Percentiles rank a stretch among this genome's conserved stretches.
Conservation (phyloP, 805 yeast genomes). For the Ogataea siamensis region DNA sequence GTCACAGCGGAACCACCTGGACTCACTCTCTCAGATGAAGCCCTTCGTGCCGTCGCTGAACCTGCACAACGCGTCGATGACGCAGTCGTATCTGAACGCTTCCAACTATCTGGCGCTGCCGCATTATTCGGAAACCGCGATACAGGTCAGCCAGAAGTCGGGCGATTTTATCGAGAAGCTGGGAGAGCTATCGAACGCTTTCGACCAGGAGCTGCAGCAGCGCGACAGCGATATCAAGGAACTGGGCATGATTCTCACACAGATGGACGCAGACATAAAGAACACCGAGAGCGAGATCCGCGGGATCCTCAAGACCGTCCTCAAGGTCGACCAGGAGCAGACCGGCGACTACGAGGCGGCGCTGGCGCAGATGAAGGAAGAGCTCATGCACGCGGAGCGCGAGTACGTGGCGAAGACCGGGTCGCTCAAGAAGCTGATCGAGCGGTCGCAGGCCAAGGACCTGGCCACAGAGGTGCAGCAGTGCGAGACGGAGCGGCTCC, state of each 20-base stretch:
- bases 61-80: constrained; percentile 16
- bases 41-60: constrained; percentile 27
- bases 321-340: constrained; percentile 15
- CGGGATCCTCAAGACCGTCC: constrained; percentile 36
- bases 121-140: constrained; percentile 52
- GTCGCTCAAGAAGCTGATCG: constrained; percentile 31
- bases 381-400: constrained; percentile 17
- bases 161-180: constrained; percentile 50
- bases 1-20: constrained; percentile 15
- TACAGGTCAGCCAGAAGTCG: constrained; percentile 50
- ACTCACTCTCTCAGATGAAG: constrained; percentile 27
- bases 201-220: constrained; percentile 50
- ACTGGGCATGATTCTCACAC: constrained; percentile 26
- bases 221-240: constrained; percentile 37
- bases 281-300: constrained; percentile 32
- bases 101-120: constrained; percentile 32
- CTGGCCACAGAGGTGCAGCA: constrained; percentile 43
- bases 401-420: constrained; percentile 22
- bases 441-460: constrained; percentile 44
- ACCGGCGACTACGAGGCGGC: constrained; percentile 30
- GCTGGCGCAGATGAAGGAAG: constrained; percentile 15
- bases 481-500: constrained; percentile 31
- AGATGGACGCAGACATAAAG: constrained; percentile 34
- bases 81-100: constrained; percentile 21
- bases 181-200: constrained; percentile 46